Evolutionary conservation across 495 filamentous ascomycete genomes (phyloP).

Genomic region (Jackrogersella minutella): DNA sequence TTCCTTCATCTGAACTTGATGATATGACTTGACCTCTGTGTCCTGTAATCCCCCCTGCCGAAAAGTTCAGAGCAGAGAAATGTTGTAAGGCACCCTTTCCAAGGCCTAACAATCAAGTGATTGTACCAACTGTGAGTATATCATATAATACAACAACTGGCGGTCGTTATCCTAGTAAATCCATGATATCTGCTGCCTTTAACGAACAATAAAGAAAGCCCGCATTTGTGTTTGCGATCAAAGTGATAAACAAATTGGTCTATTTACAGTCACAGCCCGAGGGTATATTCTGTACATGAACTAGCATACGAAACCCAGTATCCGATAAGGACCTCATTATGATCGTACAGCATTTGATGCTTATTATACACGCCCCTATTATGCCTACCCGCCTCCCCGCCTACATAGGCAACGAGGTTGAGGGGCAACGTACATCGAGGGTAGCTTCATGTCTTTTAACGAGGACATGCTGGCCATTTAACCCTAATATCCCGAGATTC

Average conservation of each 20-base stretch:
- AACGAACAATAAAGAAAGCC: neutral
- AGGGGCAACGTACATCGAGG: neutral
- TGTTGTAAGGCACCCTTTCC: neutral
- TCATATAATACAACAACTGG: slow-evolving; percentile 13
- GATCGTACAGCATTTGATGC: slow-evolving; percentile 8
- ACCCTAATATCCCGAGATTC: slow-evolving; percentile 24
- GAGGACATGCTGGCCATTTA: slow-evolving; percentile 14
- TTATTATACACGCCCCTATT: slow-evolving; percentile 11
- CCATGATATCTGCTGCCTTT: neutral
- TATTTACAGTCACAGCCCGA: slow-evolving; percentile 36
- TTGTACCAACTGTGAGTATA: neutral
- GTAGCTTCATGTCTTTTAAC: slow-evolving; percentile 7
- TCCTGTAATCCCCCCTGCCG: neutral
- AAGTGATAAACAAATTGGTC: slow-evolving; percentile 11
- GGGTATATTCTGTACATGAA: slow-evolving; percentile 37
- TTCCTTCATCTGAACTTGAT: neutral
- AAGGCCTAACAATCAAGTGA: neutral
- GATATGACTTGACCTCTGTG: neutral
- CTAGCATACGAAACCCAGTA: neutral
- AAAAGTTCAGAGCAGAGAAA: neutral
- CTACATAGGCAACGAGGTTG: neutral
- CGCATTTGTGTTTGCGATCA: neutral
- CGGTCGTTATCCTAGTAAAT: neutral
- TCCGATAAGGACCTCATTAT: slow-evolving; percentile 10
- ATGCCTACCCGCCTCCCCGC: neutral